These are phyloP conservation scores for Phialocephala sp. DNA, from an alignment of 2,329 filamentous ascomycete genomes.

Conservation along the genomic window DNA sequence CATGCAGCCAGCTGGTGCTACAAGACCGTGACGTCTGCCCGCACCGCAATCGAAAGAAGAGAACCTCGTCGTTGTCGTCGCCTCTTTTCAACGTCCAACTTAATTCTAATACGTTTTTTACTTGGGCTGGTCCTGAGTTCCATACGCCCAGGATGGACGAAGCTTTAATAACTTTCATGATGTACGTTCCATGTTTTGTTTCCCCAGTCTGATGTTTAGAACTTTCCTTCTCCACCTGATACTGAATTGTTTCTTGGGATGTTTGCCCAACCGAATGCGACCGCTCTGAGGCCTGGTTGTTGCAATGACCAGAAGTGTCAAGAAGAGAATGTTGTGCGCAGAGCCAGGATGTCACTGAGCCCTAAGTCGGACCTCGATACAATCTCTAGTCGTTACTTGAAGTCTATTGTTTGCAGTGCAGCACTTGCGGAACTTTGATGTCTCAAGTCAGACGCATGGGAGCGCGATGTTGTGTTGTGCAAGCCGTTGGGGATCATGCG, in stretches of 20 bases:
- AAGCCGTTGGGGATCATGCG: slow-evolving; percentile 15
- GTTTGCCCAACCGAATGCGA: slow-evolving; percentile 2
- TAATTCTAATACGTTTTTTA: slow-evolving; percentile 19
- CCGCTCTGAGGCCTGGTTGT: neutral
- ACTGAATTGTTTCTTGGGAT: neutral
- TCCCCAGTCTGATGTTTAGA: slow-evolving; percentile 10
- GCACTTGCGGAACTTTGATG: neutral
- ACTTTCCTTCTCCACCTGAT: slow-evolving; percentile 8
- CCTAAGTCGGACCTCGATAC: neutral
- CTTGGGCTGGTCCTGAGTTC: slow-evolving; percentile 28
- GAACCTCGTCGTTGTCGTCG: slow-evolving; percentile 16
- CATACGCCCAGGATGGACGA: slow-evolving; percentile 47
- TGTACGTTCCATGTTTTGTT: slow-evolving; percentile 57
- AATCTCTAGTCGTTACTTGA: neutral
- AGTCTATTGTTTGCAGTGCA: neutral
- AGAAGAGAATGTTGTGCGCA: neutral
- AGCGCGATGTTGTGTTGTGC: slow-evolving; percentile 5
- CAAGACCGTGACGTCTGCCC: slow-evolving; percentile 27
- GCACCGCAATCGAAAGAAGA: slow-evolving; percentile 9
- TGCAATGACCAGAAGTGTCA: neutral
- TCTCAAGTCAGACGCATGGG: neutral
- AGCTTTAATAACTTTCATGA: slow-evolving; percentile 71
- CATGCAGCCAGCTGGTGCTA: slow-evolving; percentile 26
- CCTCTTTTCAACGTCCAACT: slow-evolving; percentile 16
- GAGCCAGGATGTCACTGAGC: neutral